Evolutionary conservation across 306 rosid genomes (phyloP), one percentile per base, ranked within the genome.

Genomic region (Prunus padus): DNA sequence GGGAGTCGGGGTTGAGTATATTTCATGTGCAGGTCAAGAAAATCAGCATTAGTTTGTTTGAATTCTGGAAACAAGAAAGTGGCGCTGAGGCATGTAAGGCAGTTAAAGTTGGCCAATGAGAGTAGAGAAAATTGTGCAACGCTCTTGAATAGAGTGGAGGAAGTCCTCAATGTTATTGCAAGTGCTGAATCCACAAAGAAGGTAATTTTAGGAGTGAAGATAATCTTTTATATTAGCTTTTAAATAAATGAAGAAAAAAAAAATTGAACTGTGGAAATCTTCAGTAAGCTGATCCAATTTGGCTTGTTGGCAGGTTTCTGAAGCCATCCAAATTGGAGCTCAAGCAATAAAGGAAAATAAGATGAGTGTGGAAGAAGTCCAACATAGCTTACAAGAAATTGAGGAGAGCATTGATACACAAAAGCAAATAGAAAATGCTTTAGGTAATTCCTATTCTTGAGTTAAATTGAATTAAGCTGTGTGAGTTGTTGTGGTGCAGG

Each of bases 251-350:
- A 71, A n/a, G 13, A 67, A 4, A 13, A 55, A 37, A 61, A 65
- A 45, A 49, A 63, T 67, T 59, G 47, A 76, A 47, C 72, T 57
- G 55, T 57, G 26, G 72, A 19, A 65, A 76, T 37, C 50, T 31
- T 31, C 11, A 33, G 68, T 65, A 8, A 52, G 71, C 33, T 37
- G 71, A 59, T 70, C 67, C 18, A 3, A 77, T 20, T 83, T 70
- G 49, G 16, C 46, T 59, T 76, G 80, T 71, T 80, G 40, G 77
- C 84, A 93, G 98, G 93, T 92, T 80, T 81, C 97, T 63, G 98
- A 95, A 81, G 98, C 97, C 79, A 87, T 95, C 81, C 87, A 84
- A 79, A 84, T 87, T 59, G 97, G 98, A 80, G 95, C 98, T 42
- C 86, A 82, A 49, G 96, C 88, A 25, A 86, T 95, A 37, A 90